Evolutionary conservation across 805 yeast species (phyloP), one percentile per base, ranked within the genome.

Genomic region (Pichia thaimueangensis): DNA sequence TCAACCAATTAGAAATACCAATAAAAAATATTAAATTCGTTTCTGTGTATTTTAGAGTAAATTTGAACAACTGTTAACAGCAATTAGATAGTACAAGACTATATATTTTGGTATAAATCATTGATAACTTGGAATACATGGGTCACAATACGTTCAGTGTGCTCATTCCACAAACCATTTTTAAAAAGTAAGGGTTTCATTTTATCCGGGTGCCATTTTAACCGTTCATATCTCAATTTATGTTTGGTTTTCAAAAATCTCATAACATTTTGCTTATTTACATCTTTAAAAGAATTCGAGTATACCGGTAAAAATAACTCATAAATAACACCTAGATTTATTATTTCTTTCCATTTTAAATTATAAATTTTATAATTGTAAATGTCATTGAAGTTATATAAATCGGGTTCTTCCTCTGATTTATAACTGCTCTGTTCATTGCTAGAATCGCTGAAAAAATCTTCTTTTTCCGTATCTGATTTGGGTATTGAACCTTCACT

Each of bases 131-230:
- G 77, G 47, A 71, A 73, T 2, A 65, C 55, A n/a, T 45, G 47
- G 0, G 75, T 73, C 10, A 70, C 61, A 30, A 44, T 28, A 17
- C 19, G 27, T 10, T 47, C 43, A 7, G 35, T 23, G 3, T 21
- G 37, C 10, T 15, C 15, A 21, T 41, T 25, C 23, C 39, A 33
- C 20, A 39, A 43, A 11, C 40, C 35, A 24, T 23, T 15, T 13
- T 30, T 19, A 13, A 42, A 46, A 20, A 45, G 54, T 29, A 43
- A 56, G 46, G 29, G 30, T 3, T 52, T 52, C 79, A 81, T 73
- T 52, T 70, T 73, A 53, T 81, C 88, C 1, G 88, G 88, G 55
- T 81, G 88, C 87, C 87, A 81, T 47, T 74, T 59, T 6, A 80
- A 57, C 42, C 87, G 56, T 50, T 81, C 87, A 23, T 45, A 50